phyloP scores from a whole-genome alignment of 495 filamentous ascomycete genomes.

The Xylaria scruposa region DNA sequence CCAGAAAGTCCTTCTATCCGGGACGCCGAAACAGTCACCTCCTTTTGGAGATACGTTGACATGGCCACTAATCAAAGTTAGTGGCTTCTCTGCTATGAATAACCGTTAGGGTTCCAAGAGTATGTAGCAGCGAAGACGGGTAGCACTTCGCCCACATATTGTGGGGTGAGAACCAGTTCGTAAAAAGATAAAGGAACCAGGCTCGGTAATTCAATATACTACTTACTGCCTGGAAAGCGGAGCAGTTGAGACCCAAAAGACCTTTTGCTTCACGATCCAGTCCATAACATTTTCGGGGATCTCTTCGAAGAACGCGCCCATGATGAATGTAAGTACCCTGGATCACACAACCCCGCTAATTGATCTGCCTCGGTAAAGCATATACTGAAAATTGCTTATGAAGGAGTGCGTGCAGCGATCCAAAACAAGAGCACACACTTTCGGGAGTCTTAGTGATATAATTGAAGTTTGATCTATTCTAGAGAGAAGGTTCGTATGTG shows the following conservation, averaged over 20 bases:
- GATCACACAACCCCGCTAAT: background rate
- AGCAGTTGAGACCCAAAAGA: constrained; percentile 74
- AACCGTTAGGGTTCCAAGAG: too few species aligned
- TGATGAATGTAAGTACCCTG: constrained; percentile 36
- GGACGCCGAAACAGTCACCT: constrained; percentile 62
- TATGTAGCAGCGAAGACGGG: background rate
- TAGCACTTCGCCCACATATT: background rate
- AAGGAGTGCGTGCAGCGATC: background rate
- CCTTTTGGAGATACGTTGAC: constrained; percentile 79
- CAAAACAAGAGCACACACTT: background rate
- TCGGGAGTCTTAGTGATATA: background rate
- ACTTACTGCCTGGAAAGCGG: constrained; percentile 56
- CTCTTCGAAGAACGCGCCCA: constrained; percentile 68
- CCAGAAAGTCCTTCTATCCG: constrained; percentile 64
- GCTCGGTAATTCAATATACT: background rate
- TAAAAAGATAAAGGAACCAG: too few species aligned
- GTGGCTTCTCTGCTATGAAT: background rate
- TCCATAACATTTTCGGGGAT: constrained; percentile 61
- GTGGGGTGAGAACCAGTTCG: background rate
- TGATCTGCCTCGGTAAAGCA: background rate
- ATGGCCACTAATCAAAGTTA: constrained; percentile 43
- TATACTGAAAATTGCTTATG: background rate
- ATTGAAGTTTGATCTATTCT: background rate
- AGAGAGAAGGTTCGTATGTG: background rate
- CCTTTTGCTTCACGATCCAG: constrained; percentile 66